Evolutionary conservation across 2,329 filamentous ascomycete species (phyloP).

Genomic region (Fonsecaea monophora): DNA sequence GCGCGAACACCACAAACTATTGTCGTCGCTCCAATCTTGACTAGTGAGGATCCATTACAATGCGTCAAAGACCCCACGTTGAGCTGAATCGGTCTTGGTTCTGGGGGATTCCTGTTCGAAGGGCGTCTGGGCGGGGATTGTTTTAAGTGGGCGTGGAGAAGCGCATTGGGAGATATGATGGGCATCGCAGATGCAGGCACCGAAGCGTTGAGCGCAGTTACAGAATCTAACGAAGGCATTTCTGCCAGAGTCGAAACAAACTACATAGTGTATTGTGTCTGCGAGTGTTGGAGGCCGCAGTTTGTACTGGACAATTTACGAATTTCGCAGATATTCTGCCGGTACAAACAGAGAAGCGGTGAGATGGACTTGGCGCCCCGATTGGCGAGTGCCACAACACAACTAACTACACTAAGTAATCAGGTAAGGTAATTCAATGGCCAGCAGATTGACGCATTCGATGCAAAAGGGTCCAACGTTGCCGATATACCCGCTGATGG

Average conservation of each 20-base stretch:
- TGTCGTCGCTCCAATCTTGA: constrained; percentile 79
- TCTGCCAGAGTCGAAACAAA: constrained; percentile 3
- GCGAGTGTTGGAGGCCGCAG: not conserved
- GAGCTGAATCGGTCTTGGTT: constrained; percentile 74
- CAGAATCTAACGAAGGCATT: constrained; percentile 27
- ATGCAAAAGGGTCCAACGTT: not conserved
- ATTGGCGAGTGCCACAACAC: not conserved
- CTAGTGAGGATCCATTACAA: constrained; percentile 86
- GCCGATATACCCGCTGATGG: not conserved
- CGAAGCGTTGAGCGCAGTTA: constrained; percentile 12
- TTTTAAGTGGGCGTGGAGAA: constrained; percentile 86
- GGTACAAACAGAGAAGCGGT: not conserved
- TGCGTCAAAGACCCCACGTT: constrained; percentile 87
- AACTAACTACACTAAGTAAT: no score
- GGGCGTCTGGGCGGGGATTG: constrained; percentile 70
- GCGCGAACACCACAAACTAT: constrained; percentile 92
- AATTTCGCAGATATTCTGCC: constrained; percentile 1
- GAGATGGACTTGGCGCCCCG: not conserved
- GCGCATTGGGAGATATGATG: constrained; percentile 70
- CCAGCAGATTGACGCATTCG: not conserved
- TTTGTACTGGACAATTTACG: not conserved
- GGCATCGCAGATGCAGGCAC: constrained; percentile 38
- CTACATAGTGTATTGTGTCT: not conserved
- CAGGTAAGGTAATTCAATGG: not conserved
- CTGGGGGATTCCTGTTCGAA: constrained; percentile 75